Percentiles rank a stretch among this genome's conserved stretches.
phyloP scores from a whole-genome alignment of 176 grass and related monocot genomes.

The Zoysia pacifica region DNA sequence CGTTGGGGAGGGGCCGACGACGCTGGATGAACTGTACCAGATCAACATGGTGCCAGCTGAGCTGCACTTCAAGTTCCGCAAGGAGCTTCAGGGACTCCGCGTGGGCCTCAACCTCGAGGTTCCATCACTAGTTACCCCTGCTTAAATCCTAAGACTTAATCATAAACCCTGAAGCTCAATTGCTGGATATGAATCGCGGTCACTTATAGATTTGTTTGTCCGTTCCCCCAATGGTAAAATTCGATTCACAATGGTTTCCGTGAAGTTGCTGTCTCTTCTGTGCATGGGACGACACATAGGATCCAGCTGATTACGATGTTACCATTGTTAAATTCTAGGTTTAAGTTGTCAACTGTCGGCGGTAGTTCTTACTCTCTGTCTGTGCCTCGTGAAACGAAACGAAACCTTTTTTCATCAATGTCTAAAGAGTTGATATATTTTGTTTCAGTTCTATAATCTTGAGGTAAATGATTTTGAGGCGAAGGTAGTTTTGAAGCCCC shows the following conservation, averaged over 20 bases:
- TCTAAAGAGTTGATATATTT: slow-evolving; percentile 5
- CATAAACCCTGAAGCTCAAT: slow-evolving; percentile 23
- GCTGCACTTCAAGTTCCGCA: slow-evolving; percentile 96
- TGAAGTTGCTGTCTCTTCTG: neutral
- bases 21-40: slow-evolving; percentile 83
- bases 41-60: slow-evolving; percentile 89
- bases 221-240: neutral
- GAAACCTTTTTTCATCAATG: neutral
- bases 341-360: neutral
- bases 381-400: neutral
- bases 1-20: slow-evolving; percentile 54
- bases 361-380: neutral
- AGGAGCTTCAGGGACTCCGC: slow-evolving; percentile 79
- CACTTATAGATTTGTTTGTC: slow-evolving; percentile 6
- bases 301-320: neutral
- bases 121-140: neutral
- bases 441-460: slow-evolving; percentile 79
- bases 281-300: neutral
- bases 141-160: neutral
- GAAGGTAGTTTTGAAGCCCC: slow-evolving; percentile 83
- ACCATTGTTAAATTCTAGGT: neutral
- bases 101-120: slow-evolving; percentile 94
- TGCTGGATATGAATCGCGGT: neutral
- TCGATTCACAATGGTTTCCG: neutral
- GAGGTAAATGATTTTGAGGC: slow-evolving; percentile 76